A percentile compares a stretch with the other conserved stretches of the same genome.
Evolutionary conservation across 1,284 basidiomycete species (phyloP).

Genomic region (Cutaneotrichosporon mucoides): DNA sequence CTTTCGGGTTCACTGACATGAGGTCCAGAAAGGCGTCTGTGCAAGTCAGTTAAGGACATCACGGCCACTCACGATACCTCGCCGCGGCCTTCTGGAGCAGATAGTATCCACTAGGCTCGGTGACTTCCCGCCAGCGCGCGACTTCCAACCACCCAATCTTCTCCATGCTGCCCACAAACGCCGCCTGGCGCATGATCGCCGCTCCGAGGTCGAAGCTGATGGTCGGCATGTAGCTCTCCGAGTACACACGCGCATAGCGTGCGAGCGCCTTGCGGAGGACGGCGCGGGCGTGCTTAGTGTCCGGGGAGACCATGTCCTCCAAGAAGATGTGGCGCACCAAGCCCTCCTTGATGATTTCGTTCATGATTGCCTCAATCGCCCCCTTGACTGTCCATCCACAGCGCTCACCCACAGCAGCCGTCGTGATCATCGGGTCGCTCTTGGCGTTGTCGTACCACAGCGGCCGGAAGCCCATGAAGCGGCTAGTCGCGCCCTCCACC

Average conservation of each 20-base stretch:
- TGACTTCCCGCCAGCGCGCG: slow-evolving; percentile 10
- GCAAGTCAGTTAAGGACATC: background rate
- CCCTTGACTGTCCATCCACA: background rate
- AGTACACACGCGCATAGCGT: slow-evolving; percentile 6
- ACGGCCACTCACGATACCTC: slow-evolving; percentile 30
- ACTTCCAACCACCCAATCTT: slow-evolving; percentile 35
- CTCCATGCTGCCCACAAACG: slow-evolving; percentile 34
- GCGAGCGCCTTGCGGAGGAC: background rate
- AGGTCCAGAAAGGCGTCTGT: slow-evolving; percentile 41
- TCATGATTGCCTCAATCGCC: background rate
- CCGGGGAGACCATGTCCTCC: background rate
- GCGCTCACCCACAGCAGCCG: background rate
- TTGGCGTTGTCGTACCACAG: slow-evolving; percentile 1
- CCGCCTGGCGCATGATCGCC: slow-evolving; percentile 31
- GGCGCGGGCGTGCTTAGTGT: background rate
- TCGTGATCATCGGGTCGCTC: background rate
- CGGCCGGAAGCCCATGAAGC: background rate
- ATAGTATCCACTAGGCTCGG: slow-evolving; percentile 5
- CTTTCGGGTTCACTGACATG: slow-evolving; percentile 17
- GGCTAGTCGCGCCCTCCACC: background rate
- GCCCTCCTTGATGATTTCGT: background rate
- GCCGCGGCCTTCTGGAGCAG: slow-evolving; percentile 32
- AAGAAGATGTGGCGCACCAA: background rate
- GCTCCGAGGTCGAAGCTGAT: slow-evolving; percentile 24
- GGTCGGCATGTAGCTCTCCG: slow-evolving; percentile 7